Evolutionary conservation across 2,329 filamentous ascomycete genomes (phyloP), one percentile per base, ranked within the genome.

Genomic region (Aspergillus luchuensis): DNA sequence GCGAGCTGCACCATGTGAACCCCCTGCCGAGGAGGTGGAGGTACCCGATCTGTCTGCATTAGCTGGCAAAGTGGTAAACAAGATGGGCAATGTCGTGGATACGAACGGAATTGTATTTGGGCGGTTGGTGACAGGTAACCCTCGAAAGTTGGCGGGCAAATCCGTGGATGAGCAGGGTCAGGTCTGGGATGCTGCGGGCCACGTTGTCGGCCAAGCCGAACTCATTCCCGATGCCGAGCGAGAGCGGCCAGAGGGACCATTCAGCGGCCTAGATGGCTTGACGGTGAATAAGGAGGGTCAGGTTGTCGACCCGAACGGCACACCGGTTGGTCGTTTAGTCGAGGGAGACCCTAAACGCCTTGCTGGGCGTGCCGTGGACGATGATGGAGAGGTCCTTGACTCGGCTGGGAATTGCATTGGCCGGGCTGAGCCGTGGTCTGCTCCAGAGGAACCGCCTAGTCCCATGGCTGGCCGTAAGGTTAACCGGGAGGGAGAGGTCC

Each of bases 331-430:
- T 36, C 83, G 83, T 49, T 76, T 91, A 5, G 76, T 86, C 3
- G 84, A 89, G 61, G 89, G 89, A 11, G 87, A 91, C 52, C 70
- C 81, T 7, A 87, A 87, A 76, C 82, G 82, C 58, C 81, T 91
- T 17, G 82, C 85, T 57, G 88, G 88, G 25, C 88, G 87, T 72
- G 76, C 81, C 30, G 87, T 91, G 15, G 88, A 91, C 60, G 79
- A 87, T 28, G 88, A 91, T 60, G 89, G 89, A 8, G 89, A 91
- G 49, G 83, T 91, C 39, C 76, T 88, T 3, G 88, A 90, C 69
- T 85, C 84, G 65, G 79, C 81, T n/a, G 88, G 88, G 11, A 90
- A 91, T 69, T 80, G 81, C 11, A 80, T 91, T 36, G 89, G 89
- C 25, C 86, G 83, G 62, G 87, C 87, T 2, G 88, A 91, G 71